A percentile compares a stretch with the other conserved stretches of the same genome.
Evolutionary conservation across 805 yeast genomes (phyloP).

Genomic region (Candida fluviatilis): DNA sequence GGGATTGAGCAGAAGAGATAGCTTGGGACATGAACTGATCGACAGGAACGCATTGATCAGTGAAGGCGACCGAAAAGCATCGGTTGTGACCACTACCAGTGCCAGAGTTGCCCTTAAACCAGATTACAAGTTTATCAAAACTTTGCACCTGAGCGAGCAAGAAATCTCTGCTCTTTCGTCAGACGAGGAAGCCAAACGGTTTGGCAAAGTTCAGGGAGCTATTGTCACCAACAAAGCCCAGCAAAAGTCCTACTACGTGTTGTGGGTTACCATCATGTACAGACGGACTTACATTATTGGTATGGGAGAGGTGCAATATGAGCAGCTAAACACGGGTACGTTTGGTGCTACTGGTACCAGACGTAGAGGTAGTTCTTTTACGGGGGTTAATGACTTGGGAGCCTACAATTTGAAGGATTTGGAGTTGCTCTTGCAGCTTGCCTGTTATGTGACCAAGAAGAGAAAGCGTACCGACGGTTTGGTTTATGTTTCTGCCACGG

Average conservation of each 20-base stretch:
- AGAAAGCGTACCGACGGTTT: slow-evolving; percentile 9
- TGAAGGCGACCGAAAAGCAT: slow-evolving; percentile 23
- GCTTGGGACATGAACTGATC: background rate
- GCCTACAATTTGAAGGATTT: slow-evolving; percentile 39
- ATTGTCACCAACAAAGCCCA: slow-evolving; percentile 35
- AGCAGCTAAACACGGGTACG: slow-evolving; percentile 5
- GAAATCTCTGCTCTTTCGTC: background rate
- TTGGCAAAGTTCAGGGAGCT: slow-evolving; percentile 30
- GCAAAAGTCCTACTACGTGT: slow-evolving; percentile 28
- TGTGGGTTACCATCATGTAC: slow-evolving; percentile 26
- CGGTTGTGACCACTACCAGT: slow-evolving; percentile 18
- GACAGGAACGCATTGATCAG: too few relatives aligned
- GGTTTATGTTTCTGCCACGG: slow-evolving; percentile 25
- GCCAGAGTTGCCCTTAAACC: slow-evolving; percentile 35
- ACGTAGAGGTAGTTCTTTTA: slow-evolving; percentile 34
- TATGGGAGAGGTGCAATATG: slow-evolving; percentile 34
- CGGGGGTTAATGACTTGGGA: slow-evolving; percentile 36
- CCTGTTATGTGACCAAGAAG: slow-evolving; percentile 23
- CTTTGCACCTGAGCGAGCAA: slow-evolving; percentile 3
- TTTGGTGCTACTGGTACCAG: slow-evolving; percentile 10
- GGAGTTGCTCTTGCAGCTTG: slow-evolving; percentile 28
- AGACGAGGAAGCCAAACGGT: slow-evolving; percentile 9
- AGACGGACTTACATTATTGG: slow-evolving; percentile 20
- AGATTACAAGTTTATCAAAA: slow-evolving; percentile 8
- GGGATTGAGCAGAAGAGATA: background rate